Conservation (phyloP, 2,329 filamentous ascomycete genomes). For the Colletotrichum zoysiae region DNA sequence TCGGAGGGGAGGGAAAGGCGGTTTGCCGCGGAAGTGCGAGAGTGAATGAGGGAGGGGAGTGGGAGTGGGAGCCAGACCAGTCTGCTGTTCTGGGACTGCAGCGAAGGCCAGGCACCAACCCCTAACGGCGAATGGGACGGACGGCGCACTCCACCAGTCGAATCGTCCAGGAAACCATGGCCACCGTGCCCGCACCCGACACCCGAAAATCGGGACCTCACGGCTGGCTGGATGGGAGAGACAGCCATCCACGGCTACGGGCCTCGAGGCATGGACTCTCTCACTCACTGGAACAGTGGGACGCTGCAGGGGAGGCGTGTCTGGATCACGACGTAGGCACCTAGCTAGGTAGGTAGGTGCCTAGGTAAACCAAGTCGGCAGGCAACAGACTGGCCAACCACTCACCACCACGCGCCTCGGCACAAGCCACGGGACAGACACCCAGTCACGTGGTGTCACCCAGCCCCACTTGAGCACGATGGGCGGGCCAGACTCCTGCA, state of each 20-base stretch:
- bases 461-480: conserved; percentile 4
- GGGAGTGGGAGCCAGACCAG: not conserved
- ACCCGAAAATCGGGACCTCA: conserved; percentile 37
- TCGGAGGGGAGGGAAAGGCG: conserved; percentile 14
- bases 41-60: not conserved
- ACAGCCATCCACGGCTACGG: not conserved
- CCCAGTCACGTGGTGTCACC: conserved; percentile 11
- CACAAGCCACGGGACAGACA: not conserved
- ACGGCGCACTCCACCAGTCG: conserved; percentile 17
- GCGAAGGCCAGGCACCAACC: conserved; percentile 12
- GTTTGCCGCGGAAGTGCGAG: conserved; percentile 39
- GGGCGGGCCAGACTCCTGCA: conserved; percentile 29
- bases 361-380: conserved; percentile 6
- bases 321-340: conserved; percentile 32
- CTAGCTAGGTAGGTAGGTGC: not conserved
- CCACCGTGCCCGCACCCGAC: conserved; percentile 38
- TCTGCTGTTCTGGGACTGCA: conserved; percentile 29
- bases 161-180: conserved; percentile 39
- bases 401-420: not conserved
- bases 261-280: conserved; percentile 1
- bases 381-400: conserved; percentile 10
- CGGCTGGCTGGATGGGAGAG: conserved; percentile 9
- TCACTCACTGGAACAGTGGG: not conserved
- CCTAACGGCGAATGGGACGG: conserved; percentile 28
- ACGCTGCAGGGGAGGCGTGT: conserved; percentile 22